A percentile compares a stretch with the other conserved stretches of the same genome.
Evolutionary conservation across 371 early-diverging fungal genomes (phyloP).

Genomic region (Circinella minor): DNA sequence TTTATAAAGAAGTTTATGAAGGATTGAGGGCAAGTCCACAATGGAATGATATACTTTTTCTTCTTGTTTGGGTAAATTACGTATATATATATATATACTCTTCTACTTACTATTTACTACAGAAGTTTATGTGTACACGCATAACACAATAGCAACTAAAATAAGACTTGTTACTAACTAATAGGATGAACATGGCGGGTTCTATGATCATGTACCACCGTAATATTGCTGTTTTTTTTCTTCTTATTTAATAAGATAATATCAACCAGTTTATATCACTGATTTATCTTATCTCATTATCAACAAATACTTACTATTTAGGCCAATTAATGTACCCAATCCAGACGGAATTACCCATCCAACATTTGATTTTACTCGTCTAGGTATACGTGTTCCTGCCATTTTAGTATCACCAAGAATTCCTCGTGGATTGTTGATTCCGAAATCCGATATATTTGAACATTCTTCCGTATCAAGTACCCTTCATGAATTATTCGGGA

Average conservation of each 20-base stretch:
- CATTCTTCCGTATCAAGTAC: slow-evolving; percentile 49
- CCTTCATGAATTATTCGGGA: slow-evolving; percentile 35
- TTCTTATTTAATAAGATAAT: no score
- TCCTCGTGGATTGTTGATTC: slow-evolving; percentile 26
- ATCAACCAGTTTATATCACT: no score
- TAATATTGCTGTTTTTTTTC: background rate
- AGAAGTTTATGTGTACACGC: no score
- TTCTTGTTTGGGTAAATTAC: slow-evolving; percentile 16
- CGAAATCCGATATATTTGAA: slow-evolving; percentile 26
- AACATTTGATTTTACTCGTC: slow-evolving; percentile 30
- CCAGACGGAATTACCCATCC: slow-evolving; percentile 33
- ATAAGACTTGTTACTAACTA: background rate
- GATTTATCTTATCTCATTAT: no score
- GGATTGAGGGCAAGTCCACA: slow-evolving; percentile 26
- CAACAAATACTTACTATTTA: background rate
- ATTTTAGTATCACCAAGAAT: slow-evolving; percentile 43
- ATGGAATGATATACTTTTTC: slow-evolving; percentile 28
- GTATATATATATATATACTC: background rate
- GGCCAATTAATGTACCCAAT: slow-evolving; percentile 24
- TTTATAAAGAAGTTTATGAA: slow-evolving; percentile 33
- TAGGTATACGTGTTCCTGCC: slow-evolving; percentile 53
- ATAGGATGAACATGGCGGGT: slow-evolving; percentile 29
- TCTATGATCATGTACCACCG: slow-evolving; percentile 27
- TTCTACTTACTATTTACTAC: no score
- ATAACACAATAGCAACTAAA: no score